Conservation (phyloP, 495 filamentous ascomycete species). For the Ascobolus immersus region DNA sequence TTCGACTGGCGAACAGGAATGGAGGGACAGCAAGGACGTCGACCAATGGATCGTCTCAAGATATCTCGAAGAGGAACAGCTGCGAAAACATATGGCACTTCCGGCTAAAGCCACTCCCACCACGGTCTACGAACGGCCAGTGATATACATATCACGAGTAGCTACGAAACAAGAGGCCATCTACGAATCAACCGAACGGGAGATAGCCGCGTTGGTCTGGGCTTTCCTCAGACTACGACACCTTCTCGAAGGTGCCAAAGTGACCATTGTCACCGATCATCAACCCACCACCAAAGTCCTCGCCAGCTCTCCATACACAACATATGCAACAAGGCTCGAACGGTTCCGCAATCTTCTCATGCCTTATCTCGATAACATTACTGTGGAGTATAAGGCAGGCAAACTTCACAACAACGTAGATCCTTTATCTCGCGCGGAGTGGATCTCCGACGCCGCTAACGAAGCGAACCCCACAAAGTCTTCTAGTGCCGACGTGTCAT, state of each 20-base stretch:
- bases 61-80: background rate
- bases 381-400: background rate
- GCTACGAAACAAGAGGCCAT: background rate
- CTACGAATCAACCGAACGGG: constrained; percentile 2
- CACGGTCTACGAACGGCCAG: constrained; percentile 2
- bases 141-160: constrained; percentile 1
- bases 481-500: too few species aligned
- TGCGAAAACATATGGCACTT: background rate
- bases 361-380: background rate
- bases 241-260: constrained; percentile 1
- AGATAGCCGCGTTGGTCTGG: background rate
- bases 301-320: background rate
- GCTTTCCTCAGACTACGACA: background rate
- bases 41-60: background rate
- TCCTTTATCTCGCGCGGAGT: background rate
- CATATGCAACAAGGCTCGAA: background rate
- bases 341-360: background rate
- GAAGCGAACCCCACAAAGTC: too few species aligned
- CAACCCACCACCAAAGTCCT: background rate
- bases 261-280: background rate
- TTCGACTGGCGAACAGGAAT: background rate
- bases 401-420: background rate
- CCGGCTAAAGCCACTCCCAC: too few species aligned
- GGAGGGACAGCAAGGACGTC: background rate
- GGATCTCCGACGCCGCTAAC: background rate